Percentiles rank a stretch among this genome's conserved stretches.
Evolutionary conservation across 371 early-diverging fungal species (phyloP).

Genomic region (Mucor lusitanicus): DNA sequence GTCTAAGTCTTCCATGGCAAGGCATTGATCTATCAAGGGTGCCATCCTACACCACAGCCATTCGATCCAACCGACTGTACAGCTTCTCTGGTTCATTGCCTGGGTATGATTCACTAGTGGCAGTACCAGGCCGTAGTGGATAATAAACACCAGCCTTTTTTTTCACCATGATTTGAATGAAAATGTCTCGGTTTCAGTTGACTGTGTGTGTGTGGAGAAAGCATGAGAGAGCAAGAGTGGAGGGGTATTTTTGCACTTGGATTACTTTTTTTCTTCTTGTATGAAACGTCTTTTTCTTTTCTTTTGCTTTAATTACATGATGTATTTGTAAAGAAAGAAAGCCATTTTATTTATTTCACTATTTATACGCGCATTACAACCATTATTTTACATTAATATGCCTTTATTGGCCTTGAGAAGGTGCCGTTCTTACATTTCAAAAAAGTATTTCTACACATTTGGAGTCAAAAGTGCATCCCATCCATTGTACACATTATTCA

Average conservation of each 20-base stretch:
- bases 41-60: slow-evolving; percentile 45
- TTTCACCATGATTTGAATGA: neutral
- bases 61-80: slow-evolving; percentile 42
- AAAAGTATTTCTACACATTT: slow-evolving; percentile 59
- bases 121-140: slow-evolving; percentile 22
- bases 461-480: slow-evolving; percentile 63
- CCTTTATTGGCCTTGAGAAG: slow-evolving; percentile 25
- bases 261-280: neutral
- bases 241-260: neutral
- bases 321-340: neutral
- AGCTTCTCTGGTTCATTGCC: slow-evolving; percentile 47
- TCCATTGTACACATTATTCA: slow-evolving; percentile 46
- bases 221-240: too few species aligned
- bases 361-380: neutral
- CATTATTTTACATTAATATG: slow-evolving; percentile 15
- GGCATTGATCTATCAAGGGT: slow-evolving; percentile 43
- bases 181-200: neutral
- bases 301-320: neutral
- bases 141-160: neutral
- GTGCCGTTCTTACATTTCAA: slow-evolving; percentile 10
- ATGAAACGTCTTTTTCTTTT: neutral
- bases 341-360: neutral
- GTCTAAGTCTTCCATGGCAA: slow-evolving; percentile 53
- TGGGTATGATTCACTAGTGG: slow-evolving; percentile 37
- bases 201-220: too few species aligned